A percentile compares a stretch with the other conserved stretches of the same genome.
Conservation (phyloP, 352 stramenopile species). For the Bremia lactucae region DNA sequence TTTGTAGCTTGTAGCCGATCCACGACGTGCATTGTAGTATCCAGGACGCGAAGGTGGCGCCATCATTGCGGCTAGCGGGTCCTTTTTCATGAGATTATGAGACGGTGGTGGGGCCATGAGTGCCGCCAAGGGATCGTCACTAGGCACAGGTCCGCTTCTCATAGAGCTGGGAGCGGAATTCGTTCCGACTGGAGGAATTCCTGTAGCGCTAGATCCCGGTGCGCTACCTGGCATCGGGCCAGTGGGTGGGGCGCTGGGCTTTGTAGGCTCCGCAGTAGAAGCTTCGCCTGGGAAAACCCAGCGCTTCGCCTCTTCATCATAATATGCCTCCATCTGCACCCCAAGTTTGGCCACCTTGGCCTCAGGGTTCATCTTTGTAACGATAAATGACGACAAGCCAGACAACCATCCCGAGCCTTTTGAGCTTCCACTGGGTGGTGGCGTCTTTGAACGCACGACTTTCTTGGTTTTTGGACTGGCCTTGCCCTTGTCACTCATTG, state of each 20-base stretch:
- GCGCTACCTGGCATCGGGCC: conserved; percentile 47
- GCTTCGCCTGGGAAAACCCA: conserved; percentile 82
- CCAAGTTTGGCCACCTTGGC: conserved; percentile 73
- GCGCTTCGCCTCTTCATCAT: conserved; percentile 70
- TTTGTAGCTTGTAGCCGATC: conserved; percentile 29
- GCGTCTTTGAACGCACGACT: conserved; percentile 56
- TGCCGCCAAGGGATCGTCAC: conserved; percentile 57
- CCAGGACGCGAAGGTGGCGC: conserved; percentile 38
- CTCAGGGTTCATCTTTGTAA: conserved; percentile 74
- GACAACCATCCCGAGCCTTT: conserved; percentile 54
- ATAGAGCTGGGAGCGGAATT: conserved; percentile 67
- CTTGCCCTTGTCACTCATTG: conserved; percentile 63
- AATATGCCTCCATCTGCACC: conserved; percentile 74
- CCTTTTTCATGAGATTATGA: conserved; percentile 74
- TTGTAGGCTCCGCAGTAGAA: conserved; percentile 41
- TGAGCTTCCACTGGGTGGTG: conserved; percentile 57
- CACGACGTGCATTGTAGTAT: conserved; percentile 20
- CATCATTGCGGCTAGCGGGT: conserved; percentile 81
- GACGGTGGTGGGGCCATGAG: conserved; percentile 72
- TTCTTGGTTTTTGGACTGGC: conserved; percentile 68
- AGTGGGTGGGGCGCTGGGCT: conserved; percentile 61
- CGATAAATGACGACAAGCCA: conserved; percentile 53
- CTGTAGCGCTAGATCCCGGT: conserved; percentile 22
- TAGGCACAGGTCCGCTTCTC: conserved; percentile 20
- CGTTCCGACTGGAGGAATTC: conserved; percentile 29